phyloP scores from a whole-genome alignment of 2,329 filamentous ascomycete genomes.

The Fusarium xylarioides region DNA sequence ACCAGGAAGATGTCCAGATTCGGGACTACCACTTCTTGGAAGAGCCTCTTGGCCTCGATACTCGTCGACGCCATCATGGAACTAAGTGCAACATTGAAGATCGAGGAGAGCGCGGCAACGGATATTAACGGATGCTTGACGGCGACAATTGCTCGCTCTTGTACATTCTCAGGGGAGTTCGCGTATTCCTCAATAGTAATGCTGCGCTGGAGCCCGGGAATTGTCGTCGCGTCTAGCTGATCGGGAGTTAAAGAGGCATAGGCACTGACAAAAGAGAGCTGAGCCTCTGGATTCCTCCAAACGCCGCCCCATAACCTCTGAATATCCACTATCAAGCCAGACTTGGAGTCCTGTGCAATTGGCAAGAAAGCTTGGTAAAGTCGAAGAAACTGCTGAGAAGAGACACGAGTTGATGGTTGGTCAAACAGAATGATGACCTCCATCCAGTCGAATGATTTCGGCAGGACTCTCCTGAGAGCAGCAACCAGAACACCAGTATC shows the following conservation, averaged over 20 bases:
- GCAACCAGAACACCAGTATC: conserved; percentile 66
- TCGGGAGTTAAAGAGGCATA: conserved; percentile 80
- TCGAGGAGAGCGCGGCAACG: conserved; percentile 78
- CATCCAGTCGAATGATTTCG: conserved; percentile 73
- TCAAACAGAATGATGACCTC: conserved; percentile 84
- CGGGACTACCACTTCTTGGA: conserved; percentile 73
- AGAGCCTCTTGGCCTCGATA: conserved; percentile 70
- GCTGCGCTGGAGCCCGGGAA: conserved; percentile 81
- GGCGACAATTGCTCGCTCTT: conserved; percentile 66
- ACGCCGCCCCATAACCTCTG: conserved; percentile 89
- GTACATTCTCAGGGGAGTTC: conserved; percentile 58
- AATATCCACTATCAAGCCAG: conserved; percentile 71
- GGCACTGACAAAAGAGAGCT: conserved; percentile 91
- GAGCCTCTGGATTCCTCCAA: conserved; percentile 87
- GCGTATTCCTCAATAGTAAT: conserved; percentile 72
- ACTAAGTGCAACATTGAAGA: conserved; percentile 71
- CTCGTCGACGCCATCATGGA: conserved; percentile 69
- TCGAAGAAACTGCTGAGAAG: conserved; percentile 80
- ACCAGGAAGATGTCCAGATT: conserved; percentile 83
- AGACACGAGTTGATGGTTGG: conserved; percentile 77
- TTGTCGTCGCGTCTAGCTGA: conserved; percentile 83
- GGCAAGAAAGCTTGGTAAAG: conserved; percentile 83
- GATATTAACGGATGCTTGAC: conserved; percentile 89
- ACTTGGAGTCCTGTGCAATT: conserved; percentile 65
- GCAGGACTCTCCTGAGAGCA: conserved; percentile 68